These are phyloP conservation scores for Stemphylium vesicarium DNA, from an alignment of 2,329 filamentous ascomycete genomes.

Conservation along the genomic window DNA sequence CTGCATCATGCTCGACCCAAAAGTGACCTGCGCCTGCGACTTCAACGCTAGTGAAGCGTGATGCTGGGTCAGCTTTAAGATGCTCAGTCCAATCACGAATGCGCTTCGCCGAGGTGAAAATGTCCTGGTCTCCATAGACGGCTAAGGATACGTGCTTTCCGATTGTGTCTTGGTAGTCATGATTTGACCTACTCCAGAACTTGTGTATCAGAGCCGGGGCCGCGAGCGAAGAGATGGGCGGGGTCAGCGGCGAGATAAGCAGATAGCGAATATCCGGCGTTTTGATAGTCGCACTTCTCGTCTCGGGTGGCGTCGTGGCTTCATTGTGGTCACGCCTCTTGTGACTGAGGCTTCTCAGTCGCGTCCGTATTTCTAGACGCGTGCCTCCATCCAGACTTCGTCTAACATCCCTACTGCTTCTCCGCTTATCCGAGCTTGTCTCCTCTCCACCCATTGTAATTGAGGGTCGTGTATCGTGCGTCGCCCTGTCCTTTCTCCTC, in stretches of 20 bases:
- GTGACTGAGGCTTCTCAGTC: conserved; percentile 40
- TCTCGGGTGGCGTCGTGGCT: conserved; percentile 11
- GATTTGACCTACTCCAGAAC: conserved; percentile 33
- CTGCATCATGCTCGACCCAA: conserved; percentile 53
- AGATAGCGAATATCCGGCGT: conserved; percentile 48
- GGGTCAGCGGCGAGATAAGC: conserved; percentile 55
- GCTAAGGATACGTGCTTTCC: conserved; percentile 61
- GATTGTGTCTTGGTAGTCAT: conserved; percentile 23
- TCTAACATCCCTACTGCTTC: conserved; percentile 51
- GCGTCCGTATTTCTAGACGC: conserved; percentile 44
- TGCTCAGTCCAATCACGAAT: conserved; percentile 69
- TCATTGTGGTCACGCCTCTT: conserved; percentile 18
- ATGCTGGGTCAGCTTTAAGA: conserved; percentile 50
- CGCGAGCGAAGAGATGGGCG: conserved; percentile 49
- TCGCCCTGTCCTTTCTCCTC: conserved; percentile 35
- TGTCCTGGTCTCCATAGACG: conserved; percentile 76
- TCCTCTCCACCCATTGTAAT: conserved; percentile 57
- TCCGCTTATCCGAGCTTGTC: conserved; percentile 48
- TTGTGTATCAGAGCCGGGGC: conserved; percentile 40
- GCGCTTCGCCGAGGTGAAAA: conserved; percentile 71
- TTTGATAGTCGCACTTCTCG: conserved; percentile 5
- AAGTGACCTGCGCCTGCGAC: conserved; percentile 60
- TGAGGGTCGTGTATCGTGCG: conserved; percentile 29
- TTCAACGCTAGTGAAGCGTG: conserved; percentile 51
- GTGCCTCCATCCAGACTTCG: conserved; percentile 40